These are phyloP conservation scores for Brasilioporus rufonigricans DNA, from an alignment of 768 basidiomycete species.

Conservation along the genomic window DNA sequence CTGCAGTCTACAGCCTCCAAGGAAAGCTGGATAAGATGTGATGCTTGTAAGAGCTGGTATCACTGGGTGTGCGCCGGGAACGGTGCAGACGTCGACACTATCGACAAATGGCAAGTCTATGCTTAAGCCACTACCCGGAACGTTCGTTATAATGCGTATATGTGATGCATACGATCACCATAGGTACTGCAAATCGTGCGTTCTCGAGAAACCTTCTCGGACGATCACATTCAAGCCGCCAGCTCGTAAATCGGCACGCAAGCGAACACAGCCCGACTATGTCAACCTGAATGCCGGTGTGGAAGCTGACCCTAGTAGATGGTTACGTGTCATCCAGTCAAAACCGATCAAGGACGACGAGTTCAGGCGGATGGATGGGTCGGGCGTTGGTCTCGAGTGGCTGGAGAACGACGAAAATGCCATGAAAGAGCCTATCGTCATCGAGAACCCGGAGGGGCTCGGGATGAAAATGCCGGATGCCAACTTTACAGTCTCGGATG, in stretches of 20 bases:
- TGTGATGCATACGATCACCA: conserved; percentile 16
- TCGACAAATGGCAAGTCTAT: conserved; percentile 72
- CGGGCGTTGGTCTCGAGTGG: conserved; percentile 72
- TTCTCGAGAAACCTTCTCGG: conserved; percentile 55
- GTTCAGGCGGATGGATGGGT: conserved; percentile 67
- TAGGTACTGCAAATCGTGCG: conserved; percentile 73
- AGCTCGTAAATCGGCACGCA: conserved; percentile 77
- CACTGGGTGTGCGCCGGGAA: conserved; percentile 81
- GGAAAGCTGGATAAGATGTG: conserved; percentile 82
- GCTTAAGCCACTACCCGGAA: conserved; percentile 11
- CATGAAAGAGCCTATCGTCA: conserved; percentile 79
- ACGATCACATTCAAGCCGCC: conserved; percentile 74
- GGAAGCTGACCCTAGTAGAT: conserved; percentile 59
- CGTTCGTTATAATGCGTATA: conserved; percentile 11
- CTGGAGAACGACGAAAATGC: conserved; percentile 67
- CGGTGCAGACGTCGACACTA: conserved; percentile 57
- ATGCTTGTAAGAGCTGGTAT: conserved; percentile 78
- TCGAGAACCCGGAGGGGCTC: conserved; percentile 74
- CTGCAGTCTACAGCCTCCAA: conserved; percentile 45
- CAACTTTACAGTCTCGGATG: conserved; percentile 73
- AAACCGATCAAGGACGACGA: conserved; percentile 60
- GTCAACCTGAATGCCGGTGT: conserved; percentile 68
- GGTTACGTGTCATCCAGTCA: conserved; percentile 65
- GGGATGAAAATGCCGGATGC: conserved; percentile 86
- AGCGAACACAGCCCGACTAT: conserved; percentile 73